Base-by-base conservation (phyloP, 768 basidiomycete species). In the Paxillus ammoniavirescens region DNA sequence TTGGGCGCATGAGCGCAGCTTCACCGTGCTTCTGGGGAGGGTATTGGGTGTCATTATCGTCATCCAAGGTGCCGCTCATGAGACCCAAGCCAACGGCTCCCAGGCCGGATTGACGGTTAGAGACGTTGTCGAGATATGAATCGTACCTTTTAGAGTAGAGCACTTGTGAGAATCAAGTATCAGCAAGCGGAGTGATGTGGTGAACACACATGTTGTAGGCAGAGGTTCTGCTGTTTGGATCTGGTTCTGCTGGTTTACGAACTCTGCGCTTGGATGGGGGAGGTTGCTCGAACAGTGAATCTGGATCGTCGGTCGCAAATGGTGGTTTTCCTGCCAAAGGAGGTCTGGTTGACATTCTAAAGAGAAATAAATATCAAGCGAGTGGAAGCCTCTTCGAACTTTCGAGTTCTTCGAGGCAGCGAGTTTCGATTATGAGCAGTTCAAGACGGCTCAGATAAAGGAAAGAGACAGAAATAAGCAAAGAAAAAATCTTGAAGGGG, bases 201-300 rank as follows among this genome's bases (percentile, higher is more conserved):
- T 51, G 40, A 44, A 78, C 86, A 36, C 71, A 91, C 89, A 87
- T 76, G 67, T 82, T 82, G 68, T 87, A 84, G 50, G 81, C 82
- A 35, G 86, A 86, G 26, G 79, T 73, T 54, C 84, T 73, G 52
- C 73, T 75, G 66, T 83, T 83, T 13, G 79, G 78, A 58, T 83
- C 75, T 30, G 78, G 70, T 42, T 72, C 73, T 66, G 73, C 61
- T 67, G 78, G 73, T 58, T 76, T 57, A 61, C 78, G 70, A 63
- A 70, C 72, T 57, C 61, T 57, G 50, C 55, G 59, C 59, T 72
- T 73, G 1, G 73, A 74, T 21, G 72, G 71, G 47, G 71, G 71
- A 31, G 74, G 70, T 14, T 77, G 68, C 56, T 82, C 75, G 65
- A 82, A 88, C 58, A 78, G 71, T 21, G 80, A 77, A 67, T 86